phyloP scores from a whole-genome alignment of 345 rosid genomes.

The Reutealis trisperma region DNA sequence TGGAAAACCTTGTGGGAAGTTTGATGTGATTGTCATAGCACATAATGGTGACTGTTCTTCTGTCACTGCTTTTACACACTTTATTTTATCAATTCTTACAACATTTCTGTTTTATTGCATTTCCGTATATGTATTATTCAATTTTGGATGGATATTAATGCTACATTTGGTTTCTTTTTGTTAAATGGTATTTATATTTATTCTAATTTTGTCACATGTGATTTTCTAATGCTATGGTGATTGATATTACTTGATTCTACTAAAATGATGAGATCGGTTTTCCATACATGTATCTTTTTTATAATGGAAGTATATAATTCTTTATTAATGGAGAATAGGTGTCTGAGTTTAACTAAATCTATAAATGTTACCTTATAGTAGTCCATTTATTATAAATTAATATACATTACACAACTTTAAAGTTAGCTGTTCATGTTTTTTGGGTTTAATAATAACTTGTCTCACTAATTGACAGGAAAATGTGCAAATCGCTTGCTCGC shows the following conservation, averaged over 20 bases:
- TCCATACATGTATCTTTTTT: too few species aligned
- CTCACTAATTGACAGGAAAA: conserved; percentile 54
- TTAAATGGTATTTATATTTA: not conserved
- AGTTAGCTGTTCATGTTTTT: not conserved
- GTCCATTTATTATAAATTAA: not conserved
- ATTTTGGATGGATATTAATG: not conserved
- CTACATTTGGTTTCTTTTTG: not conserved
- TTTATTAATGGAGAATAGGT: too few species aligned
- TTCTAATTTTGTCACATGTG: not conserved
- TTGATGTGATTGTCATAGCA: conserved; percentile 85
- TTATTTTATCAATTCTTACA: not conserved
- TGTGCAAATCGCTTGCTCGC: conserved; percentile 91
- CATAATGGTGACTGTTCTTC: conserved; percentile 73
- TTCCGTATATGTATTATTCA: not conserved
- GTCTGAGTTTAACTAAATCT: too few species aligned
- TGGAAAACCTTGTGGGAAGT: conserved; percentile 69
- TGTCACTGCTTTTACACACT: conserved; percentile 3
- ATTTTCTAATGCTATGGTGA: not conserved
- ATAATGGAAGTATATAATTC: too few species aligned
- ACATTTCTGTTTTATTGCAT: not conserved
- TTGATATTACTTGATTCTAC: not conserved
- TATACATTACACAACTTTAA: not conserved
- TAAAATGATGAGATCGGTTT: not conserved
- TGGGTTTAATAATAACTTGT: not conserved
- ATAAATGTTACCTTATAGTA: not conserved